Conservation (phyloP, 805 yeast species). For the Teunomyces lycoperdinae region DNA sequence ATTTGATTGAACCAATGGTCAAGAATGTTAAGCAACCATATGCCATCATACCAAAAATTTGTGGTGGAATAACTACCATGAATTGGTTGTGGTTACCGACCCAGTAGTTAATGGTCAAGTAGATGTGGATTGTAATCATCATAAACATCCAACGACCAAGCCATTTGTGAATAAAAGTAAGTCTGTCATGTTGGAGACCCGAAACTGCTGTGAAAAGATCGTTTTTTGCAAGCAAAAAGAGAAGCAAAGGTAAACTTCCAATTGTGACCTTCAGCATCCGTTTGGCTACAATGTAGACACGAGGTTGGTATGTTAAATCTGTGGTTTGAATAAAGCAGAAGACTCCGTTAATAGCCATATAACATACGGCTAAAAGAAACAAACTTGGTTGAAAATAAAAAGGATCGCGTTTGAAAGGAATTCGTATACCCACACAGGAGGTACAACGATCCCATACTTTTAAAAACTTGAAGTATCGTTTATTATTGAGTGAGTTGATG, state of each 20-base stretch:
- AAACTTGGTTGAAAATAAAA: conserved; percentile 43
- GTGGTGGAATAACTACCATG: conserved; percentile 47
- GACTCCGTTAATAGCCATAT: conserved; percentile 24
- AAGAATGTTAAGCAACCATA: conserved; percentile 35
- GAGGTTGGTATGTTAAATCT: conserved; percentile 40
- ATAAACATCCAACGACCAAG: conserved; percentile 39
- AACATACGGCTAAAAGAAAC: conserved; percentile 23
- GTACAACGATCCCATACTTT: conserved; percentile 28
- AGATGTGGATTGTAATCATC: conserved; percentile 34
- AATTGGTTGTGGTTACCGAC: conserved; percentile 31
- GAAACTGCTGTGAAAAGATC: conserved; percentile 37
- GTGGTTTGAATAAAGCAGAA: conserved; percentile 30
- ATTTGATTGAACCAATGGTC: conserved; percentile 32
- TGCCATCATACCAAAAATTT: conserved; percentile 49
- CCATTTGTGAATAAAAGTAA: conserved; percentile 43
- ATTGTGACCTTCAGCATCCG: conserved; percentile 39
- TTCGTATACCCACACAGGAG: conserved; percentile 19
- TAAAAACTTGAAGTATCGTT: conserved; percentile 24
- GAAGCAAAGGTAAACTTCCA: conserved; percentile 39
- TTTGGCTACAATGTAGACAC: conserved; percentile 40
- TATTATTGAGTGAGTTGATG: conserved; percentile 11
- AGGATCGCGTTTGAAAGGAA: conserved; percentile 16
- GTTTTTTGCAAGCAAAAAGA: conserved; percentile 37
- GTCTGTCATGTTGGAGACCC: conserved; percentile 42
- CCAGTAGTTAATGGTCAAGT: conserved; percentile 39